Conservation (phyloP, 73 alveolate species). For the Tetrahymena thermophila region DNA sequence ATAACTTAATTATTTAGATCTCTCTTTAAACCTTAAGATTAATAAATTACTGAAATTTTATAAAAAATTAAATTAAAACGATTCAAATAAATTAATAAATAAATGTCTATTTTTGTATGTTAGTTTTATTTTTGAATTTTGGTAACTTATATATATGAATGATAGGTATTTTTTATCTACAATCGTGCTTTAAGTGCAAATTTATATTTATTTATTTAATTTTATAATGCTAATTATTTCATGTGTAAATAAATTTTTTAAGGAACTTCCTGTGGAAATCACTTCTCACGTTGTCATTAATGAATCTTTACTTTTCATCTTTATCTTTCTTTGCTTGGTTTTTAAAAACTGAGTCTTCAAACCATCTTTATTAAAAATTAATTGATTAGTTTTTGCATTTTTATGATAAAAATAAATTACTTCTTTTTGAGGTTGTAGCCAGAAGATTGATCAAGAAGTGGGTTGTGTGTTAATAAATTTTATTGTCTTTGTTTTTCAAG, state of each 20-base stretch:
- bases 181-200: too few species aligned
- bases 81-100: too few species aligned
- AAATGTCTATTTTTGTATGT: too few species aligned
- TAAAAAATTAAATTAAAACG: too few species aligned
- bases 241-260: slow-evolving; percentile 65
- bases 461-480: slow-evolving; percentile 73
- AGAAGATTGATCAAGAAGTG: slow-evolving; percentile 70
- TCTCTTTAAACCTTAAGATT: too few species aligned
- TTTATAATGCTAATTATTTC: neutral
- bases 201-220: too few species aligned
- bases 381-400: neutral
- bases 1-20: too few species aligned
- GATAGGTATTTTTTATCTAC: too few species aligned
- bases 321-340: slow-evolving; percentile 83
- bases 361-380: slow-evolving; percentile 56
- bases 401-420: neutral
- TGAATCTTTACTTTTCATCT: slow-evolving; percentile 86
- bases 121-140: too few species aligned
- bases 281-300: slow-evolving; percentile 94
- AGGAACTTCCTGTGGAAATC: slow-evolving; percentile 91
- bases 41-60: too few species aligned
- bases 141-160: too few species aligned
- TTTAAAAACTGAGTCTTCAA: slow-evolving; percentile 93
- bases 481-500: slow-evolving; percentile 66
- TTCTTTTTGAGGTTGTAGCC: slow-evolving; percentile 77